Conservation (phyloP, 768 basidiomycete genomes). For the Baorangia bicolor region DNA sequence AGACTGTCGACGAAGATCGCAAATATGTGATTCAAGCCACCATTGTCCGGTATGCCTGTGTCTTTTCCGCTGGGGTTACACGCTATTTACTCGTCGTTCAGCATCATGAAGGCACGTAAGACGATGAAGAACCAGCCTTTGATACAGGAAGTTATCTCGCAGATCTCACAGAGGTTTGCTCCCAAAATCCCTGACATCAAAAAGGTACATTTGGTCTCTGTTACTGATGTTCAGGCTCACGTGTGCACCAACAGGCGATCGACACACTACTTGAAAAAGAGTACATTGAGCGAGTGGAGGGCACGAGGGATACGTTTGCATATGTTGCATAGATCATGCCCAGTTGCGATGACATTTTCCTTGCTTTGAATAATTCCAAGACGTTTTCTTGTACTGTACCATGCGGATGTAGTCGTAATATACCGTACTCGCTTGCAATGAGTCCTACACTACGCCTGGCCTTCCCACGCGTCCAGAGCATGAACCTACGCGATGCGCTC, state of each 20-base stretch:
- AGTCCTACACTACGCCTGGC: too few species aligned
- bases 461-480: slow-evolving; percentile 29
- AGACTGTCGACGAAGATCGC: slow-evolving; percentile 94
- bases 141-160: slow-evolving; percentile 88
- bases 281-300: slow-evolving; percentile 93
- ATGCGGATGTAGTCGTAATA: slow-evolving; percentile 20
- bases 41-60: slow-evolving; percentile 62
- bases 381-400: slow-evolving; percentile 14
- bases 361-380: background rate
- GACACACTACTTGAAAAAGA: slow-evolving; percentile 94
- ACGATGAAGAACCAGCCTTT: slow-evolving; percentile 91
- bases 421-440: slow-evolving; percentile 6
- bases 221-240: background rate
- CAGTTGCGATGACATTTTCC: background rate
- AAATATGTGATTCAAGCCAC: slow-evolving; percentile 96
- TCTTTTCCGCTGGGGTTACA: background rate
- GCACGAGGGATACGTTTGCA: slow-evolving; percentile 72
- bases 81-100: slow-evolving; percentile 25
- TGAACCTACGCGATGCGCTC: slow-evolving; percentile 61
- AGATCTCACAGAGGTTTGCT: slow-evolving; percentile 83
- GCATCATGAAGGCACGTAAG: slow-evolving; percentile 95
- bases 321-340: slow-evolving; percentile 34
- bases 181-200: slow-evolving; percentile 97
- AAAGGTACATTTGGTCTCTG: slow-evolving; percentile 57
- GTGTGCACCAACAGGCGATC: slow-evolving; percentile 61